A percentile compares a stretch with the other conserved stretches of the same genome.
Evolutionary conservation across 257 asterid genomes (phyloP).

Genomic region (Petunia axillaris): DNA sequence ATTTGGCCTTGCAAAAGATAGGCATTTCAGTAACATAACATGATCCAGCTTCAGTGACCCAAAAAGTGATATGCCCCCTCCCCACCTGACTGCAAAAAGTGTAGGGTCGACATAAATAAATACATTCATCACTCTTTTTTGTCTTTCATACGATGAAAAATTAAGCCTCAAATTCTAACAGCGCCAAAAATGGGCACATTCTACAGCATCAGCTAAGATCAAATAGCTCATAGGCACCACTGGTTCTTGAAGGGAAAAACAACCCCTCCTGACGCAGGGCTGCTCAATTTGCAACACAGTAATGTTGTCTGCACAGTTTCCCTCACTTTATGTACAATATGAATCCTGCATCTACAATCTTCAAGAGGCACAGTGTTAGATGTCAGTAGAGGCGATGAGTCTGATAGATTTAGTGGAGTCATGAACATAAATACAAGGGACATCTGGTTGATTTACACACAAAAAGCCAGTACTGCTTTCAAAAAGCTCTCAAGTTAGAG

Average conservation of each 20-base stretch:
- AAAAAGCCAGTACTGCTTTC: neutral
- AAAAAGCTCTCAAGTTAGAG: neutral
- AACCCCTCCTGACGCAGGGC: neutral
- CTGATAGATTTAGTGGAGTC: neutral
- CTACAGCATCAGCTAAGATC: neutral
- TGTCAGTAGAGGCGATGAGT: neutral
- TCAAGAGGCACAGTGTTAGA: slow-evolving; percentile 3
- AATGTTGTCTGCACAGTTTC: slow-evolving; percentile 11
- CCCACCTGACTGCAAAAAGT: neutral
- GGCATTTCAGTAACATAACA: neutral
- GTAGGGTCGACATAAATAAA: neutral
- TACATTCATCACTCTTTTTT: neutral
- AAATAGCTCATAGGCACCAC: slow-evolving; percentile 12
- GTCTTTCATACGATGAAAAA: neutral
- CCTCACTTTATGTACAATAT: neutral
- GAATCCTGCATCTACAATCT: slow-evolving; percentile 10
- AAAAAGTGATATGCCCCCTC: neutral
- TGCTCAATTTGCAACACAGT: neutral
- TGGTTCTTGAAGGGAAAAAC: neutral
- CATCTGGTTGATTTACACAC: neutral
- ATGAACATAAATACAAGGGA: neutral
- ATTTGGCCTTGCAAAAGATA: neutral
- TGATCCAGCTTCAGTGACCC: neutral
- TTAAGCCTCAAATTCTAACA: neutral
- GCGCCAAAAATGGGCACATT: neutral